Conservation (phyloP, 2,329 filamentous ascomycete genomes). For the Microsporum ferrugineum region DNA sequence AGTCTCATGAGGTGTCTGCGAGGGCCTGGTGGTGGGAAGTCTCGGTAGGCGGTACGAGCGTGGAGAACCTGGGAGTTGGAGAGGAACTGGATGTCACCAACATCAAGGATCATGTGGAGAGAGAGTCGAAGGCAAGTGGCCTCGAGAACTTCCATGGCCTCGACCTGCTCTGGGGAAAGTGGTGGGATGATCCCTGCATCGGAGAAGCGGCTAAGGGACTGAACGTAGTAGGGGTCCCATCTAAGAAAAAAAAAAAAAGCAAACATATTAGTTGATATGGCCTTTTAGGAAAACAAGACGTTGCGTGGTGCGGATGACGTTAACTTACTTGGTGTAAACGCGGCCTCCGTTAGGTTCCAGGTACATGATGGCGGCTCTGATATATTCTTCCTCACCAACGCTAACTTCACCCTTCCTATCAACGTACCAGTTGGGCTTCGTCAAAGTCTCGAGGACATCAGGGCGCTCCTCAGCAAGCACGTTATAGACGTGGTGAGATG, state of each 20-base stretch:
- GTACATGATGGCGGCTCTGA: conserved; percentile 62
- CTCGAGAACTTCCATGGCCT: conserved; percentile 60
- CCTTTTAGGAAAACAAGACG: conserved; percentile 5
- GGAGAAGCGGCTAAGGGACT: conserved; percentile 62
- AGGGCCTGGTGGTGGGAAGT: conserved; percentile 55
- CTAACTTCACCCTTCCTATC: conserved; percentile 79
- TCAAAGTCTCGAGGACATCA: conserved; percentile 64
- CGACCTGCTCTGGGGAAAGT: conserved; percentile 55
- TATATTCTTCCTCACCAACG: conserved; percentile 62
- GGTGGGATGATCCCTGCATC: conserved; percentile 61
- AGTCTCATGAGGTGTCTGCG: conserved; percentile 69
- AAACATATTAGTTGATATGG: conserved; percentile 9
- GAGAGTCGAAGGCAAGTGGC: conserved; percentile 61
- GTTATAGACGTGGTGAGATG: conserved; percentile 72
- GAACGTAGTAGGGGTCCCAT: conserved; percentile 83
- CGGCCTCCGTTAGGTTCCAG: conserved; percentile 57
- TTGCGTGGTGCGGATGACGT: background rate
- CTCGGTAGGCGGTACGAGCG: conserved; percentile 68
- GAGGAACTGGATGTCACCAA: conserved; percentile 81
- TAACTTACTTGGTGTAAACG: conserved; percentile 58
- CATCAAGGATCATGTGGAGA: conserved; percentile 74
- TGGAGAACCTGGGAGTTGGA: conserved; percentile 72
- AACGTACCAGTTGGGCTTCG: conserved; percentile 78
- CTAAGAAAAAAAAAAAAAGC: conserved; percentile 17
- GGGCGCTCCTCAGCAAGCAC: conserved; percentile 61